These are phyloP conservation scores for Nannizziopsis barbatae DNA, from an alignment of 2,329 filamentous ascomycete genomes.

Conservation along the genomic window DNA sequence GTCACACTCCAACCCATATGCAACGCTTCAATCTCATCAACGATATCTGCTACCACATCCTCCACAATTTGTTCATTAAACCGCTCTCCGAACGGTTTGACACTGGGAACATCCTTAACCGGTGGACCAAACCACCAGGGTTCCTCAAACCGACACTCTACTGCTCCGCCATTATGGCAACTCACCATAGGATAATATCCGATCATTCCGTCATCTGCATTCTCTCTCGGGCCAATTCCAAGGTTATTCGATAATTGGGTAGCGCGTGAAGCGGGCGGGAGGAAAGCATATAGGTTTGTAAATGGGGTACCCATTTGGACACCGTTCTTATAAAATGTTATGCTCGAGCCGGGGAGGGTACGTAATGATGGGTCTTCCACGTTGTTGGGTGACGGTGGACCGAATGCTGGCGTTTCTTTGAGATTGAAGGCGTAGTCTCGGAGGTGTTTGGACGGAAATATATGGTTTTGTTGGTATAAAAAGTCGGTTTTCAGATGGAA, in stretches of 20 bases:
- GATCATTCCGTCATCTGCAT: conserved; percentile 85
- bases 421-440: conserved; percentile 52
- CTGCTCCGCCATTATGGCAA: conserved; percentile 80
- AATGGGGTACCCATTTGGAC: conserved; percentile 76
- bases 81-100: conserved; percentile 52
- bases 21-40: conserved; percentile 72
- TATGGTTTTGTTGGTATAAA: conserved; percentile 63
- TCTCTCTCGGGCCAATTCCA: conserved; percentile 61
- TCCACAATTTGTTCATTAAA: conserved; percentile 91
- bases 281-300: conserved; percentile 74
- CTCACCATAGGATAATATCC: conserved; percentile 93
- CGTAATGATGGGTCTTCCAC: conserved; percentile 66
- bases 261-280: conserved; percentile 67
- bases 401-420: conserved; percentile 37
- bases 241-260: conserved; percentile 35
- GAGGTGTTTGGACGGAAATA: conserved; percentile 70
- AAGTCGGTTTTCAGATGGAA: conserved; percentile 89
- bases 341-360: conserved; percentile 72
- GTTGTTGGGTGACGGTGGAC: conserved; percentile 46
- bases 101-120: conserved; percentile 24
- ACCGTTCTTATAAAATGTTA: conserved; percentile 90
- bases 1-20: conserved; percentile 35
- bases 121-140: conserved; percentile 79
- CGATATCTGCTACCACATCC: conserved; percentile 81
- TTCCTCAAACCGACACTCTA: conserved; percentile 87